phyloP scores from a whole-genome alignment of 176 grass and related monocot species.

The Musa beccarii region DNA sequence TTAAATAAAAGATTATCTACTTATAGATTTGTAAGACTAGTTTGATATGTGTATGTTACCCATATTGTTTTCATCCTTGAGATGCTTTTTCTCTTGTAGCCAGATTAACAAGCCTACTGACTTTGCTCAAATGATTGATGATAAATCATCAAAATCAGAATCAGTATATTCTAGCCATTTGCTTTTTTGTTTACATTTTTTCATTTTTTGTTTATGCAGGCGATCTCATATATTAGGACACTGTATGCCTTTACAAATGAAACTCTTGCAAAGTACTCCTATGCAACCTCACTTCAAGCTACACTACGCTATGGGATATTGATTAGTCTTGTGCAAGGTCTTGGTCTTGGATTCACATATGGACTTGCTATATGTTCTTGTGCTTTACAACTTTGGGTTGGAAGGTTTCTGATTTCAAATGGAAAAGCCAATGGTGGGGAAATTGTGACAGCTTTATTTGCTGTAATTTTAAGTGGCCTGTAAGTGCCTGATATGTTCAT shows the following conservation, averaged over 20 bases:
- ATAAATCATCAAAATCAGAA: conserved; percentile 11
- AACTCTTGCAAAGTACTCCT: conserved; percentile 97
- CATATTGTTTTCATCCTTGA: neutral
- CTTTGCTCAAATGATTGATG: neutral
- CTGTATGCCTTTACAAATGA: conserved; percentile 95
- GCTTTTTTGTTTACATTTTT: neutral
- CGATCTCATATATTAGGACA: conserved; percentile 80
- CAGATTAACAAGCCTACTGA: neutral
- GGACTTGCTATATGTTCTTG: conserved; percentile 97
- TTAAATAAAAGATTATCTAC: neutral
- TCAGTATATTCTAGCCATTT: conserved; percentile 7
- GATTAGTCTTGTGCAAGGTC: conserved; percentile 98
- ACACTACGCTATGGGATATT: conserved; percentile 94
- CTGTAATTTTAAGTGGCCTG: conserved; percentile 97
- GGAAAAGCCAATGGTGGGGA: conserved; percentile 87
- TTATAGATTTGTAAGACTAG: neutral
- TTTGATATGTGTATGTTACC: neutral
- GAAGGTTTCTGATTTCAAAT: conserved; percentile 59
- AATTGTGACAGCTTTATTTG: conserved; percentile 87
- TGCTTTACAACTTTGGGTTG: conserved; percentile 96
- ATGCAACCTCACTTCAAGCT: conserved; percentile 97
- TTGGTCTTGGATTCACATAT: conserved; percentile 98
- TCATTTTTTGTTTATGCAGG: conserved; percentile 34
- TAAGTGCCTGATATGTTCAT: conserved; percentile 33
- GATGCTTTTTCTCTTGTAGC: neutral